Base-by-base conservation (phyloP, 208 protist genomes). In the Leptomonas pyrrhocoris region DNA sequence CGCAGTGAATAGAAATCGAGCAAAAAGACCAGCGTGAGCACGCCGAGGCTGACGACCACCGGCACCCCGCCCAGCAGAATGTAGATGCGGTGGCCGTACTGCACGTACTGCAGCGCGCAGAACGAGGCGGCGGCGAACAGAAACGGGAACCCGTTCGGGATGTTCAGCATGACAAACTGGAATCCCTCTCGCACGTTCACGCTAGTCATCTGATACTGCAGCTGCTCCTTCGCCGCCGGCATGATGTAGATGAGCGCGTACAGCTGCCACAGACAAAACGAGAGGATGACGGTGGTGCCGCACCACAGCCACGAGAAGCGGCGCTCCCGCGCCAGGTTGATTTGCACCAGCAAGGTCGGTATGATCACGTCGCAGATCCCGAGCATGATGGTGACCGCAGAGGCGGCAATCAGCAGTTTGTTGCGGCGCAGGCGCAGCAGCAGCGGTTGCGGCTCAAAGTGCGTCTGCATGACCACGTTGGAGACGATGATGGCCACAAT, bases 301-400 rank as follows among this genome's bases (percentile, higher is more conserved):
- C 90, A 95, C 83, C 83, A 88, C 27, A 90, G 51, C 90, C 90
- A 95, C 19, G 82, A 79, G 75, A 93, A 93, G 30, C 77, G 68
- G 31, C 82, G 30, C 59, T 63, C 28, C 13, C 83, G 71, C 15
- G 28, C 51, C 61, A 93, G 72, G 73, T 93, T 93, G 34, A 88
- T 75, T 53, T 95, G 80, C 12, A 92, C 69, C 3, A 95, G 77
- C 15, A 89, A 46, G 16, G 90, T 92, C 0, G 89, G 87, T 8
- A 91, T 66, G 16, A 80, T 81, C 31, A 93, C 27, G 51, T 87
- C 80, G 25, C 72, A 75, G 36, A 93, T 80, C 18, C 79, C 81
- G 45, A 95, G 56, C 54, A 86, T 43, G 25, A 95, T 77, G 12
- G 73, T 74, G 21, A 73, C 70, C n/a, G 71, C 55, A 16, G 90